Conservation (phyloP, 352 stramenopile genomes). For the Stramenopiles sp. region DNA sequence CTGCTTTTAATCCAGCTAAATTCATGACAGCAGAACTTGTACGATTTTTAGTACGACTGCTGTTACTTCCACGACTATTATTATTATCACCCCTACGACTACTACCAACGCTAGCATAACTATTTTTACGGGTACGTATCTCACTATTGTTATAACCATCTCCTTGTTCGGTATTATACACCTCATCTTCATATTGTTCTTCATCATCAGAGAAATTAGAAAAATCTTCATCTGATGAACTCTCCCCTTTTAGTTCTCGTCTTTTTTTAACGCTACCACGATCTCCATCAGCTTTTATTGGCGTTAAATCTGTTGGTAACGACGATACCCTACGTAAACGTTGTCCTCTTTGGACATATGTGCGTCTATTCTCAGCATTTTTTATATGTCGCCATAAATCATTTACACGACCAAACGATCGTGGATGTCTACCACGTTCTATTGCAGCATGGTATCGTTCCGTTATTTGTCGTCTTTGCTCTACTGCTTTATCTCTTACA, state of each 20-base stretch:
- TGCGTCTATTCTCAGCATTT: not conserved
- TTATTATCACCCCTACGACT: not conserved
- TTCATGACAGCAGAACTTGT: not conserved
- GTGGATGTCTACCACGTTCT: not conserved
- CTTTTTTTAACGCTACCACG: no score
- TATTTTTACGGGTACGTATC: no score
- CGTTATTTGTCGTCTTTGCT: not conserved
- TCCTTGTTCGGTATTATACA: no score
- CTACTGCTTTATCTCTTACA: not conserved
- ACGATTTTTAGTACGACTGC: not conserved
- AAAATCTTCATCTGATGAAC: no score
- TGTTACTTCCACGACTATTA: not conserved
- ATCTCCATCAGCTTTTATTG: not conserved
- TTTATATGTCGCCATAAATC: not conserved
- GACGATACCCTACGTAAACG: not conserved
- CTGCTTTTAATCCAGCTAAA: no score
- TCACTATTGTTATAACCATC: no score
- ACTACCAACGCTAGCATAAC: no score
- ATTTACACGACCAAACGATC: not conserved
- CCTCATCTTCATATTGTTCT: not conserved
- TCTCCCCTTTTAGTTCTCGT: no score
- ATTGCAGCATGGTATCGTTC: slow-evolving; percentile 1
- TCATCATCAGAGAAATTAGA: not conserved
- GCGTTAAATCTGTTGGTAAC: not conserved
- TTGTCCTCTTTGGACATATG: not conserved